Evolutionary conservation across 352 stramenopile genomes (phyloP).

Genomic region (Pythium rishiriense): DNA sequence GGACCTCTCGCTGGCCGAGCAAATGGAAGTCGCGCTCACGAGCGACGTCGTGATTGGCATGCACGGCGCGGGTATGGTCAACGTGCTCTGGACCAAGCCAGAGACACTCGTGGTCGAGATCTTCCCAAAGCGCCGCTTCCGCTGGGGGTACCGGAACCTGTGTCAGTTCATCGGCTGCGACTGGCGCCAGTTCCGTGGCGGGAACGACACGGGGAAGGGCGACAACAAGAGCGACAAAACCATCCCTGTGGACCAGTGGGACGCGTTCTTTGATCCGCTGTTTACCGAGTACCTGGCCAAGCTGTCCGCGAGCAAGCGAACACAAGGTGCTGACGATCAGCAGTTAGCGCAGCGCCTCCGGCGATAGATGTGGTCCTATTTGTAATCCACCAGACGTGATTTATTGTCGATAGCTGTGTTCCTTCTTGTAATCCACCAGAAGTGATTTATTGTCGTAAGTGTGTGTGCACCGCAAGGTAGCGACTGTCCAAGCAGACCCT

Average conservation of each 20-base stretch:
- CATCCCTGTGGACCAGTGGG: slow-evolving; percentile 55
- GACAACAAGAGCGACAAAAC: slow-evolving; percentile 59
- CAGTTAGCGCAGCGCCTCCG: no score
- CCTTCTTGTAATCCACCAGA: no score
- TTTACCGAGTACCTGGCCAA: slow-evolving; percentile 23
- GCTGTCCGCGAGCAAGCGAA: no score
- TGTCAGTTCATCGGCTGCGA: slow-evolving; percentile 73
- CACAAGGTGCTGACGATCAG: no score
- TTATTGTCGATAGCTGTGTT: no score
- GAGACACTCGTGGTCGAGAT: slow-evolving; percentile 70
- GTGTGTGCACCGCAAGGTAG: no score
- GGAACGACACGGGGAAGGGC: slow-evolving; percentile 29
- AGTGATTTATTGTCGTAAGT: no score
- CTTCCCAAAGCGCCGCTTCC: slow-evolving; percentile 51
- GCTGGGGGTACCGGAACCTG: slow-evolving; percentile 78
- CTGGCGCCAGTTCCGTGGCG: slow-evolving; percentile 51
- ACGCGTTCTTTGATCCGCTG: slow-evolving; percentile 47
- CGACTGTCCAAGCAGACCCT: no score
- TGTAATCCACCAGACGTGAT: no score
- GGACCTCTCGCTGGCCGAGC: slow-evolving; percentile 47
- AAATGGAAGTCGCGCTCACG: slow-evolving; percentile 61
- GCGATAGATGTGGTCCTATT: no score
- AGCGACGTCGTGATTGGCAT: slow-evolving; percentile 83
- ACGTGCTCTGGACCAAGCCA: slow-evolving; percentile 63
- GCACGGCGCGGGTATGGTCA: slow-evolving; percentile 80